Evolutionary conservation across 257 asterid species (phyloP), one percentile per base, ranked within the genome.

Genomic region (Mitragyna speciosa): DNA sequence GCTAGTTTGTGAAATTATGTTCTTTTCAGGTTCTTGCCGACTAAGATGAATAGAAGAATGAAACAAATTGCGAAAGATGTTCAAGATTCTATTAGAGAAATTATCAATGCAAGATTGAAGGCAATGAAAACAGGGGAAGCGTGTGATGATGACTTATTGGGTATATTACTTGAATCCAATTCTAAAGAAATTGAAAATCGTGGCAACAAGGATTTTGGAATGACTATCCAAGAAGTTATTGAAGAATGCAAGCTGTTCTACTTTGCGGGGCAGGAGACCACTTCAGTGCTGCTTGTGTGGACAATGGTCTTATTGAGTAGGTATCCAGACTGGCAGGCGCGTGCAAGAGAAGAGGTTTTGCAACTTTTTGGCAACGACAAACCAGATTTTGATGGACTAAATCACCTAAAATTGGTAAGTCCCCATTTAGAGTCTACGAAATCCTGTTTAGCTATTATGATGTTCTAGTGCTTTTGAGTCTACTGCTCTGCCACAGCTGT

Each of bases 281-380:
- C 78, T 6, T 74, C 78, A 7, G 78, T 22, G 5, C 36, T 74
- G 6, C 78, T 74, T 22, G 78, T 54, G 2, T 74, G 78, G 78
- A 56, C 78, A 33, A 54, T 74, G 78, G 11, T 74, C n/a, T 54
- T 74, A 19, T 12, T 74, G 54, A 19, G 78, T 14, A 54, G 67
- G 41, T 75, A 81, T 68, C 63, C 15, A 6, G 77, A 82, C 2
- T 85, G 87, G 85, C 87, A 85, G 76, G 49, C 33, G 5, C 82
- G 80, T 0, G 88, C 88, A 33, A 67, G 86, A 67, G 84, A 85
- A 17, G 86, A 85, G 75, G 86, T 82, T 31, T 30, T 72, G 39
- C 82, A 79, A 66, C 12, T 54, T 0, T 82, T 85, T 3, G 86
- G 82, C 0, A 19, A 15, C 6, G 43, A 22, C 26, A 33, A 36